phyloP scores from a whole-genome alignment of 2,329 filamentous ascomycete genomes.

The Aspergillus melleus region DNA sequence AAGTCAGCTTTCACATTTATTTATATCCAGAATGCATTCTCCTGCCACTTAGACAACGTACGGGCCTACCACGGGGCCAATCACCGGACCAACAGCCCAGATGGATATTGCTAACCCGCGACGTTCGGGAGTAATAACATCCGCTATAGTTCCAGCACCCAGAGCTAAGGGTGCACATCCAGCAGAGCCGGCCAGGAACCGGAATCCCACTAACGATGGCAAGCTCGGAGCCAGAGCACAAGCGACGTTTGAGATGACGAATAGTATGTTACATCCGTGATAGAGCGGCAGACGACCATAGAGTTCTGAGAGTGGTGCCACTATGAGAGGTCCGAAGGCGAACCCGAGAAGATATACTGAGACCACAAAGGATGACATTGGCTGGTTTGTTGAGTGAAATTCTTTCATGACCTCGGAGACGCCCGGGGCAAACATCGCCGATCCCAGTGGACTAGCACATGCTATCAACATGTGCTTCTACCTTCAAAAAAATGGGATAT shows the following conservation, averaged over 20 bases:
- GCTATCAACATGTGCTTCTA: background rate
- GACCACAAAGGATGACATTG: background rate
- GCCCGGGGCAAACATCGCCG: background rate
- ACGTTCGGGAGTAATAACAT: constrained; percentile 44
- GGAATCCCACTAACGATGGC: constrained; percentile 59
- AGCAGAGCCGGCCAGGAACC: constrained; percentile 60
- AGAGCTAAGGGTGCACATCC: constrained; percentile 40
- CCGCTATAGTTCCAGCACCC: constrained; percentile 49
- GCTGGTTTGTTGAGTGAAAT: background rate
- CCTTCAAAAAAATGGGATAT: background rate
- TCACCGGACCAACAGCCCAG: constrained; percentile 41
- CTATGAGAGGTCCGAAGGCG: constrained; percentile 59
- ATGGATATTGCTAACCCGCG: constrained; percentile 46
- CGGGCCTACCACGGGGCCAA: constrained; percentile 36
- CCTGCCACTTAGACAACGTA: constrained; percentile 21
- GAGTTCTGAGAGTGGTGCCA: constrained; percentile 65
- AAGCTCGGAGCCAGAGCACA: constrained; percentile 59
- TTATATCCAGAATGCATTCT: too few species aligned
- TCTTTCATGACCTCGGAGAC: background rate
- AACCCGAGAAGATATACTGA: background rate
- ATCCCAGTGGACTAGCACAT: background rate
- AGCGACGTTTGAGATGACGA: constrained; percentile 62
- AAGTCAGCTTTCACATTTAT: too few species aligned
- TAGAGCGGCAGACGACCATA: constrained; percentile 63
- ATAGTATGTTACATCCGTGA: constrained; percentile 56